Percentiles rank a stretch among this genome's conserved stretches.
Evolutionary conservation across 345 rosid species (phyloP).

Genomic region (Euclidium syriacum): DNA sequence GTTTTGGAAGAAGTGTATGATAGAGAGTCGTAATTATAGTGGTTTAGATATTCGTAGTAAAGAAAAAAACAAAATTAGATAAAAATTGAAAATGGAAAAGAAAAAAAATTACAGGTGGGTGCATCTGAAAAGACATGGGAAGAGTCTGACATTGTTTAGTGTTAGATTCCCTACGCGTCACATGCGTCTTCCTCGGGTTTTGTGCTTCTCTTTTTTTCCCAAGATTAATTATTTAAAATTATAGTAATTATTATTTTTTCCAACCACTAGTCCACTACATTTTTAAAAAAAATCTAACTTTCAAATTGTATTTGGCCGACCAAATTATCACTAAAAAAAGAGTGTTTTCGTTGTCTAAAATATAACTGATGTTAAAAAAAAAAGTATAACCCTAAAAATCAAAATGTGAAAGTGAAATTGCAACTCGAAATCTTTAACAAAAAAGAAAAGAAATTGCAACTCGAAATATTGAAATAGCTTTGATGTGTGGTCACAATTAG

Average conservation of each 20-base stretch:
- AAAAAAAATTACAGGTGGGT: constrained; percentile 18
- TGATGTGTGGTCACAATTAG: constrained; percentile 11
- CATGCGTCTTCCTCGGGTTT: constrained; percentile 31
- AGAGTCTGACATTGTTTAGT: constrained; percentile 31
- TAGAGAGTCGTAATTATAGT: constrained; percentile 27
- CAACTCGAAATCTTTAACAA: not conserved
- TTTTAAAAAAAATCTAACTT: not conserved
- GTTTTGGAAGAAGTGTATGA: not conserved
- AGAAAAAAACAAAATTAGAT: not conserved
- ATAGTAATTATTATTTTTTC: not conserved
- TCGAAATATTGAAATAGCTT: not conserved
- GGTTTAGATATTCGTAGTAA: constrained; percentile 22
- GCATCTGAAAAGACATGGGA: constrained; percentile 29
- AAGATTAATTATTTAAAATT: not conserved
- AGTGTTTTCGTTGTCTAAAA: not conserved
- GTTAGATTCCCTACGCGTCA: constrained; percentile 36
- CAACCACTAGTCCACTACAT: constrained; percentile 24
- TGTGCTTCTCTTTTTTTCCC: not conserved
- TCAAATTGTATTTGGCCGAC: constrained; percentile 1
- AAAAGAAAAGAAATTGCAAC: no score
- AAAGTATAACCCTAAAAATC: not conserved
- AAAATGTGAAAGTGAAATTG: no score
- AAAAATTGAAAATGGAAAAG: not conserved
- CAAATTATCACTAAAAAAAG: not conserved
- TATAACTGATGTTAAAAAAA: no score